Base-by-base conservation (phyloP, 2,329 filamentous ascomycete genomes). In the Fusarium robinianum region DNA sequence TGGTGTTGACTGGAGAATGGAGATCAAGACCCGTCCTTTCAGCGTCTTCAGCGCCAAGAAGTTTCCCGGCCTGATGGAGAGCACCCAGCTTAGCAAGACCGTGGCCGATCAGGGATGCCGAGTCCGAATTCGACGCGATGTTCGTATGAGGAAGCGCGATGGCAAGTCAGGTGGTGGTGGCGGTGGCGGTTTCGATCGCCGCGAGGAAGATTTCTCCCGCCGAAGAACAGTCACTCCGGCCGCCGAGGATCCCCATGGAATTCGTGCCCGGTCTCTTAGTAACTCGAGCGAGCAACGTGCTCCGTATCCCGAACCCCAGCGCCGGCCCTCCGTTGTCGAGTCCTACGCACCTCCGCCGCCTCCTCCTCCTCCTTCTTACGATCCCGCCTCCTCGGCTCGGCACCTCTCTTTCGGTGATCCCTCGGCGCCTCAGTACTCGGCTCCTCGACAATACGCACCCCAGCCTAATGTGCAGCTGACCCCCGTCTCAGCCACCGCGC, bases 81-180 rank as follows among this genome's bases (percentile, higher is more conserved):
- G 90, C 72, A 99, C 94, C 0, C 75, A 80, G 9, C 76, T 97
- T 35, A 96, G 91, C 70, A 87, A 91, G 51, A 87, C 89, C 23
- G 90, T 99, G 29, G 91, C 92, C 12, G 92, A 99, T 68, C 94
- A 99, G 70, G 94, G 94, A 46, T 97, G 94, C 68, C 89, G 92
- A 57, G 94, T 99, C 18, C 87, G 94, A 31, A 99, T 99, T 62
- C 83, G 94, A 43, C 88, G 94, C 53, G 94, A 97, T 70, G 89
- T 95, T 6, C 84, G 90, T 45, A 95, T 96, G 88, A 84, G 90
- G 69, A 85, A 89, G 63, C 84, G 90, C 24, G 87, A 90, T 48
- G 79, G 79, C 49, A 91, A 92, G 71, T 72, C 76, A 19, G 40
- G 49, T 6, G 73, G 73, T 27, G 72, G 73, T 6, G 49, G 48